Base-by-base conservation (phyloP, 1,139 yeast genomes). In the Sugiyamaella sp. region DNA sequence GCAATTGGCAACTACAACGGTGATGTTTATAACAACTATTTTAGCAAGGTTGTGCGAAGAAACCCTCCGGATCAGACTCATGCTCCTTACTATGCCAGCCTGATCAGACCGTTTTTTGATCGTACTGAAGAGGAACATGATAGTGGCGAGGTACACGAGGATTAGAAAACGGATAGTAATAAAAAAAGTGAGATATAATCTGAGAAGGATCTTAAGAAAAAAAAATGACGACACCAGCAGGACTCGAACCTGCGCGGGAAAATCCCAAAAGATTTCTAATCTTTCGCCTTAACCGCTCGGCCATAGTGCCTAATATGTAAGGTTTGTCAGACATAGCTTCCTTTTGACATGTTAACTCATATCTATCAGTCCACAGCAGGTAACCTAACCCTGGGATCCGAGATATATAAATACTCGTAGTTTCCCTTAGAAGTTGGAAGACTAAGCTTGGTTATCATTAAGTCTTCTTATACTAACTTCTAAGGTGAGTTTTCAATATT, bases 161-260 rank as follows among this genome's bases (percentile, higher is more conserved):
- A n/a, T n/a, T n/a, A n/a, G n/a, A n/a, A n/a, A n/a, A n/a, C n/a
- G n/a, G n/a, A n/a, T n/a, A n/a, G n/a, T n/a, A n/a, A n/a, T n/a
- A n/a, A n/a, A n/a, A n/a, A n/a, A n/a, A n/a, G n/a, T n/a, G n/a
- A n/a, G n/a, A n/a, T n/a, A n/a, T n/a, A n/a, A n/a, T n/a, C n/a
- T n/a, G n/a, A n/a, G n/a, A n/a, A n/a, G n/a, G n/a, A n/a, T n/a
- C n/a, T n/a, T n/a, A n/a, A n/a, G n/a, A n/a, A 29, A 57, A 54
- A 56, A 57, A 46, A n/a, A 56, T 51, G 35, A 49, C 89, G 89
- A 82, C 88, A 83, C 82, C 86, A 79, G 87, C 89, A 83, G 89
- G 89, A 84, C 82, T 84, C 85, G 89, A 84, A 84, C 89, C 89
- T 84, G 87, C 88, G 89, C 87, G 87, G 89, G 87, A 44, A 80